Evolutionary conservation across 331 rosid species (phyloP), one percentile per base, ranked within the genome.

Genomic region (Malus hybrid): DNA sequence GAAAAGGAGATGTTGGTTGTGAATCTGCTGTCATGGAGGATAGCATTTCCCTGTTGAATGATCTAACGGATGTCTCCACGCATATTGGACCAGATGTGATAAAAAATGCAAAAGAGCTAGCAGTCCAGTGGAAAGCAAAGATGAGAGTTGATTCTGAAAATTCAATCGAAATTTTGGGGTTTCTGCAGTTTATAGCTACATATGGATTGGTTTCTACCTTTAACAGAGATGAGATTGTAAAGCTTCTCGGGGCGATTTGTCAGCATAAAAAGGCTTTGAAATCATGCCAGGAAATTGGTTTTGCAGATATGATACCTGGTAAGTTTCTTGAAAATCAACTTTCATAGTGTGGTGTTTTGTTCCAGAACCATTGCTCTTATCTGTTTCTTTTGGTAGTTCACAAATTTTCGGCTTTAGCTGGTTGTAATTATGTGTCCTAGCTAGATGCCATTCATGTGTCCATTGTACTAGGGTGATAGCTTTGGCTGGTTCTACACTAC

Each of bases 161-260:
- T 66, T 84, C 80, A 50, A 57, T 70, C 73, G 88, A 70, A 81
- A 72, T 74, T 82, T 77, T 91, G 72, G 82, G 72, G 48, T 87
- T 88, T 78, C 70, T 91, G 67, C 81, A 73, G 53, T 77, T 91
- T 66, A 15, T 87, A 64, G 79, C 57, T n/a, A 20, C 81, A 20
- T 88, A 85, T 72, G 83, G 84, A 66, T 82, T 91, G 70, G 55
- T 53, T 65, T 73, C 87, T 73, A 65, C 73, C 6, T 84, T 85
- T 39, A 22, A 71, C 16, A 69, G 56, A 71, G 82, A 77, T 61
- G 91, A 84, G 74, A 77, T 86, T 79, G 68, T 86, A 20, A 76
- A 80, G 85, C 84, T 86, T 62, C 74, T 88, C 24, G 87, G 87
- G 83, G 13, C 32, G 1, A 77, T 75, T 78, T 81, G 75, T 72